phyloP scores from a whole-genome alignment of 257 asterid genomes.

The Fraxinus cuspidata region DNA sequence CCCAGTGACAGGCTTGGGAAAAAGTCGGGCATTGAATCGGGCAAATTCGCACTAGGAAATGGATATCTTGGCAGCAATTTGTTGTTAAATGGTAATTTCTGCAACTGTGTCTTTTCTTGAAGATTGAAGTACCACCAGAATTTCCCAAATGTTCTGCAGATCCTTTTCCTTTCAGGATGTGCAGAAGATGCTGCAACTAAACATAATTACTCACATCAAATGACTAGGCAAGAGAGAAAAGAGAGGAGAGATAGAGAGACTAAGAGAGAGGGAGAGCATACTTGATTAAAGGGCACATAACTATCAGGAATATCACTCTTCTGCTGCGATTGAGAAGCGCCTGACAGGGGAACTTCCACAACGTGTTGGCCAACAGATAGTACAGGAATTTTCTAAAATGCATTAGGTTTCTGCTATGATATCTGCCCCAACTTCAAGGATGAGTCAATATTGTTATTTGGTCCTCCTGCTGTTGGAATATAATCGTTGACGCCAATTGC shows the following conservation, averaged over 20 bases:
- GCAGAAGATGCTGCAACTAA: constrained; percentile 55
- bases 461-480: constrained; percentile 29
- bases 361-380: constrained; percentile 37
- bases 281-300: constrained; percentile 51
- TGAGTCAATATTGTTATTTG: constrained; percentile 33
- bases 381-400: constrained; percentile 37
- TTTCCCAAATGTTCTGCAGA: constrained; percentile 47
- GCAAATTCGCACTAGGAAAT: constrained; percentile 46
- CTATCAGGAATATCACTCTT: constrained; percentile 33
- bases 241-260: constrained; percentile 24
- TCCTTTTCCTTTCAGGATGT: constrained; percentile 56
- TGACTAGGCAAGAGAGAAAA: constrained; percentile 1
- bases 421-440: constrained; percentile 40
- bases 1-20: constrained; percentile 77
- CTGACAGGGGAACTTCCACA: constrained; percentile 28
- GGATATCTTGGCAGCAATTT: constrained; percentile 70
- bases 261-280: constrained; percentile 30
- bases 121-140: constrained; percentile 49
- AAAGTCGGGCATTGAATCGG: constrained; percentile 48
- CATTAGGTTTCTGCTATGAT: constrained; percentile 44
- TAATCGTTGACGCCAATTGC: constrained; percentile 29
- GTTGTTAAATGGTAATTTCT: constrained; percentile 67
- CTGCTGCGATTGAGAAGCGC: constrained; percentile 20
- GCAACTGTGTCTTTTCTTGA: constrained; percentile 62
- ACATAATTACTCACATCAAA: constrained; percentile 11